These are phyloP conservation scores for Neonothopanus nambi DNA, from an alignment of 1,284 basidiomycete species.

Conservation along the genomic window DNA sequence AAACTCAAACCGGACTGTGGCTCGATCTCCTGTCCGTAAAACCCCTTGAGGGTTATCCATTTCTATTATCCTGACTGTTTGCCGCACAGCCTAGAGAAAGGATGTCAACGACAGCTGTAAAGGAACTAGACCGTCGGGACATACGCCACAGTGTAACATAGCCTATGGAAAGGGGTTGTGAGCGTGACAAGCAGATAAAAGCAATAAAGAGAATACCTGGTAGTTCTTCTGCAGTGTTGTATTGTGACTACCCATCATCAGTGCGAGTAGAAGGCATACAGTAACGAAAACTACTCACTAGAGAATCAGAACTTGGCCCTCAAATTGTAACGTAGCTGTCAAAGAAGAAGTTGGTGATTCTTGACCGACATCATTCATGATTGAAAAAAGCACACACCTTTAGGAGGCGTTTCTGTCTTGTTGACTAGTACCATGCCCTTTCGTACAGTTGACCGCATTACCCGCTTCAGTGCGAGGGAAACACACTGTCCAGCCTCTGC, in stretches of 20 bases:
- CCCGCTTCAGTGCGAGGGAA: constrained; percentile 89
- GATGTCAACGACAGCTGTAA: constrained; percentile 10
- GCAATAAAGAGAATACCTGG: constrained; percentile 49
- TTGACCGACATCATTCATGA: background rate
- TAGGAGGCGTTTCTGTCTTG: constrained; percentile 76
- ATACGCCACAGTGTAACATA: constrained; percentile 83
- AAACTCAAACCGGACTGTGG: constrained; percentile 91
- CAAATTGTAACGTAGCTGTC: constrained; percentile 74
- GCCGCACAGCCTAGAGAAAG: constrained; percentile 67
- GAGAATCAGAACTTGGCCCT: constrained; percentile 83
- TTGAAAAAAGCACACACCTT: constrained; percentile 49
- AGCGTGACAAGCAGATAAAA: background rate
- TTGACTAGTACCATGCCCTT: constrained; percentile 95
- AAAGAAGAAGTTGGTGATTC: background rate
- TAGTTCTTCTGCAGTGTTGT: constrained; percentile 91
- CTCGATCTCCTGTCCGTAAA: constrained; percentile 87
- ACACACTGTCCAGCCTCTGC: constrained; percentile 97
- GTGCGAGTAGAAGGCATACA: constrained; percentile 24
- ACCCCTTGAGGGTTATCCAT: constrained; percentile 88
- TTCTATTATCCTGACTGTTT: constrained; percentile 87
- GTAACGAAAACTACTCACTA: constrained; percentile 54
- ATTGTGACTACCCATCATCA: constrained; percentile 70
- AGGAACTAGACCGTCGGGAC: constrained; percentile 24
- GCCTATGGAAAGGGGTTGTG: constrained; percentile 44
- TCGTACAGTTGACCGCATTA: constrained; percentile 79